Evolutionary conservation across 1,284 basidiomycete species (phyloP), one percentile per base, ranked within the genome.

Genomic region (Ceratobasidium sp.): DNA sequence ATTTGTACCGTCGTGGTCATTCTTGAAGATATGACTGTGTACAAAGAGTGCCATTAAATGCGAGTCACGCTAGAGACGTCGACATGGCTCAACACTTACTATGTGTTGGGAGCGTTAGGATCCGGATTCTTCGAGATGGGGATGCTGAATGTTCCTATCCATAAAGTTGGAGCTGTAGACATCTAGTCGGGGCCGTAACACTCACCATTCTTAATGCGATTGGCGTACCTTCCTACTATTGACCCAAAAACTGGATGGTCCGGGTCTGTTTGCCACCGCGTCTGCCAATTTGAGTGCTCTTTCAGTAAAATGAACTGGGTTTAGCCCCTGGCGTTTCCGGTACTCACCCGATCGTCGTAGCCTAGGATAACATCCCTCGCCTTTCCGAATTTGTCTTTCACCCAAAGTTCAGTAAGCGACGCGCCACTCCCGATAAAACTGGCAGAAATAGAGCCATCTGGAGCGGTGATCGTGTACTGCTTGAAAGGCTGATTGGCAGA

Each of bases 131-230:
- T 85, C n/a, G 85, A 85, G 71, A 85, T 83, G 15, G 86, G 86
- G 68, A 87, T 85, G 7, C 85, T 85, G 79, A 87, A 88, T 6
- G 86, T 87, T n/a, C 86, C 86, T 70, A 19, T 56, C n/a, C n/a
- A 22, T 34, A 57, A 57, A 49, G 19, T 49, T 49, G 19, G 15
- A 17, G 46, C 46, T 57, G 17, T 49, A n/a, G 46, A 17, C 46
- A 5, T 49, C 46, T n/a, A 37, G 15, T n/a, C 5, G 19, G 19
- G 22, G 8, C 34, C 13, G 15, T 3, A 25, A 32, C 19, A 37
- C 52, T 57, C 37, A 70, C 51, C 67, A 75, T 87, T 85, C 75
- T 85, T 83, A 62, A 87, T 86, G 46, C 86, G 83, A 78, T 87
- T 87, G 22, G 86, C 86, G 79, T 86, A 85, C 80, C 84, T 65